A percentile compares a stretch with the other conserved stretches of the same genome.
Evolutionary conservation across 1,284 basidiomycete genomes (phyloP).

Genomic region (Cryptococcus wingfieldii): DNA sequence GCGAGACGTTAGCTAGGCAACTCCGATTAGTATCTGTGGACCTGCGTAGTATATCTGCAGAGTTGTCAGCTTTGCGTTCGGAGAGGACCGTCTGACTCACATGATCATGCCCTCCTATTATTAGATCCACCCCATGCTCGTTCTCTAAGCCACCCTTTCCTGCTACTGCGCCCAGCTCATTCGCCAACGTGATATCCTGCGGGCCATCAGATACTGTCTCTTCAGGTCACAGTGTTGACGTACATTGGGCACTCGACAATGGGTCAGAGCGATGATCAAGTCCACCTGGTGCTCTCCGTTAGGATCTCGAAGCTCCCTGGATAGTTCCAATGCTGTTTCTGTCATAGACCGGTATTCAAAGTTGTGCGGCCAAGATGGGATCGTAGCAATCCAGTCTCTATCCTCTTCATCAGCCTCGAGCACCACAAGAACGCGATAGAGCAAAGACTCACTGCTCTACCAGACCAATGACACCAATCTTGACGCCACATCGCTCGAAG

Average conservation of each 20-base stretch:
- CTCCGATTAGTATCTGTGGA: not conserved
- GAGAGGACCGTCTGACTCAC: conserved; percentile 14
- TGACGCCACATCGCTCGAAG: conserved; percentile 62
- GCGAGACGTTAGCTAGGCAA: conserved; percentile 31
- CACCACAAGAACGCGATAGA: not conserved
- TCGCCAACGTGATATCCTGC: conserved; percentile 67
- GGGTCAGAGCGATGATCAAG: conserved; percentile 74
- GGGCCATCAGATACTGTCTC: not conserved
- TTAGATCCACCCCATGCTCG: conserved; percentile 73
- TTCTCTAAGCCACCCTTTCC: conserved; percentile 51
- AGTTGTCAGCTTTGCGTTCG: not conserved
- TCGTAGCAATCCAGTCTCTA: conserved; percentile 80
- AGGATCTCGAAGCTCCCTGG: conserved; percentile 66
- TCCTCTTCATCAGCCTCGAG: not conserved
- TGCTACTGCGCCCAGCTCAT: conserved; percentile 59
- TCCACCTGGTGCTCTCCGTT: conserved; percentile 66
- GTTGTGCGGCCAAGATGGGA: conserved; percentile 71
- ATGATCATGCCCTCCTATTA: conserved; percentile 89
- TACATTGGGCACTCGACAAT: conserved; percentile 67
- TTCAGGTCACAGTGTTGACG: conserved; percentile 16
- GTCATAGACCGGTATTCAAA: conserved; percentile 69
- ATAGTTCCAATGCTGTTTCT: conserved; percentile 62
- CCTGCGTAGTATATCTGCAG: conserved; percentile 35
- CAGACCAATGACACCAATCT: conserved; percentile 73
- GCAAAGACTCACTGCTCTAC: conserved; percentile 64